phyloP scores from a whole-genome alignment of 345 rosid species.

The Hibiscus syriacus region DNA sequence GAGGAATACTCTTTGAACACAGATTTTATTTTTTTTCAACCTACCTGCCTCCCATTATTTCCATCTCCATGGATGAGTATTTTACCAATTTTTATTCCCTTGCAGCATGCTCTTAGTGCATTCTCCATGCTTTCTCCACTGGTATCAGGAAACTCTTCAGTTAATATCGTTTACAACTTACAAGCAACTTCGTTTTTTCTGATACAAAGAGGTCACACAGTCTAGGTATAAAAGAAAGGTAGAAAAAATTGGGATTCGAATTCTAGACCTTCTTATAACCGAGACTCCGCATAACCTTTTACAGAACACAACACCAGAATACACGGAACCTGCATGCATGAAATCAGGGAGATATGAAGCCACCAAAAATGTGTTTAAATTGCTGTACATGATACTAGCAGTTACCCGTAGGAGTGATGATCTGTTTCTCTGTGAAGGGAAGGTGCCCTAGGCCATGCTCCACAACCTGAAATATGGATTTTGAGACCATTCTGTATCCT shows the following conservation, averaged over 20 bases:
- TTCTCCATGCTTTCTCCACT: constrained; percentile 99
- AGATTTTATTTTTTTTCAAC: constrained; percentile 11
- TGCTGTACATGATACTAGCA: background rate
- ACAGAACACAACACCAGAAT: constrained; percentile 78
- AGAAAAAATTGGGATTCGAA: background rate
- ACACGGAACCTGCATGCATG: constrained; percentile 59
- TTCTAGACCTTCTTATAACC: constrained; percentile 93
- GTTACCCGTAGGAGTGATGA: constrained; percentile 81
- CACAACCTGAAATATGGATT: constrained; percentile 59
- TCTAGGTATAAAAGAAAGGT: background rate
- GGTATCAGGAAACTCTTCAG: background rate
- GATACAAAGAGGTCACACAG: background rate
- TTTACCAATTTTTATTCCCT: constrained; percentile 87
- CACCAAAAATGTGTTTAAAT: background rate
- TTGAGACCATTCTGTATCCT: background rate
- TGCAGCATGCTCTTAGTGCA: constrained; percentile 90
- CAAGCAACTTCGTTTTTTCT: background rate
- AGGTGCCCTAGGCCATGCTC: constrained; percentile 98
- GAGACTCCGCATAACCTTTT: constrained; percentile 80
- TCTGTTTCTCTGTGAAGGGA: constrained; percentile 85
- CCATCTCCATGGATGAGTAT: constrained; percentile 77
- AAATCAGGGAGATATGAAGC: background rate
- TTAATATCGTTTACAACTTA: background rate
- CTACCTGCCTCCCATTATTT: constrained; percentile 65
- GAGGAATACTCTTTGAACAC: background rate